Conservation (phyloP, 352 stramenopile genomes). For the Pythium biforme region DNA sequence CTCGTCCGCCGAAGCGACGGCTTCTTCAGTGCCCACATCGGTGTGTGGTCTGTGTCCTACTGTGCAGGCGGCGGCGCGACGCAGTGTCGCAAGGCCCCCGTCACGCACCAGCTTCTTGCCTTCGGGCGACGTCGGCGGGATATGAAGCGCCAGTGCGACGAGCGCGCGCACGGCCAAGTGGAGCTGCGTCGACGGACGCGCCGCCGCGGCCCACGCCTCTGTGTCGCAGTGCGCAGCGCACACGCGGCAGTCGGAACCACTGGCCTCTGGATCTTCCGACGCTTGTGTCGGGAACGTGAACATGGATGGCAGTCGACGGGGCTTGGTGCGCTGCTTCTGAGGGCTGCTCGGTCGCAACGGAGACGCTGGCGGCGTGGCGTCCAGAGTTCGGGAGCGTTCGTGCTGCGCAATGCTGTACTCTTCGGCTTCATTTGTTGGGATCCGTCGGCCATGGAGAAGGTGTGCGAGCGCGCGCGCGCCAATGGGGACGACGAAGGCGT, state of each 20-base stretch:
- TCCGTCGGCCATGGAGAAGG: slow-evolving; percentile 31
- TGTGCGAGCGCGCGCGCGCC: slow-evolving; percentile 37
- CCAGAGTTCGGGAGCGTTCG: no score
- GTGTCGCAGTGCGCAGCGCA: background rate
- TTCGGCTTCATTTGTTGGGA: slow-evolving; percentile 52
- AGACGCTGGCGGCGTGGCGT: background rate
- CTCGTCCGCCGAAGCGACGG: no score
- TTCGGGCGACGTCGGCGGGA: slow-evolving; percentile 38
- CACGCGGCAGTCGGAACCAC: background rate
- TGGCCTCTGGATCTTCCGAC: background rate
- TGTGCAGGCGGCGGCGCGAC: background rate
- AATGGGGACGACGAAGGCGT: slow-evolving; percentile 41
- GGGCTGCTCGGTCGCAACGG: background rate
- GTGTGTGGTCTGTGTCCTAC: no score
- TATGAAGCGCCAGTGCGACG: slow-evolving; percentile 30
- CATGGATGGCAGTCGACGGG: slow-evolving; percentile 22
- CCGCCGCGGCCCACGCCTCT: slow-evolving; percentile 18
- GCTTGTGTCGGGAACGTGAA: slow-evolving; percentile 21
- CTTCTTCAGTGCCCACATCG: no score
- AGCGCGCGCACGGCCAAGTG: slow-evolving; percentile 45
- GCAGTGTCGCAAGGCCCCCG: background rate
- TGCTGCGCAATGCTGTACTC: slow-evolving; percentile 27
- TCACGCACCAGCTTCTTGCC: slow-evolving; percentile 28
- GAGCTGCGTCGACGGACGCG: slow-evolving; percentile 12
- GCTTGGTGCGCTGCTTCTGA: slow-evolving; percentile 3